Base-by-base conservation (phyloP, 495 filamentous ascomycete genomes). In the Barbatosphaeria neglecta region DNA sequence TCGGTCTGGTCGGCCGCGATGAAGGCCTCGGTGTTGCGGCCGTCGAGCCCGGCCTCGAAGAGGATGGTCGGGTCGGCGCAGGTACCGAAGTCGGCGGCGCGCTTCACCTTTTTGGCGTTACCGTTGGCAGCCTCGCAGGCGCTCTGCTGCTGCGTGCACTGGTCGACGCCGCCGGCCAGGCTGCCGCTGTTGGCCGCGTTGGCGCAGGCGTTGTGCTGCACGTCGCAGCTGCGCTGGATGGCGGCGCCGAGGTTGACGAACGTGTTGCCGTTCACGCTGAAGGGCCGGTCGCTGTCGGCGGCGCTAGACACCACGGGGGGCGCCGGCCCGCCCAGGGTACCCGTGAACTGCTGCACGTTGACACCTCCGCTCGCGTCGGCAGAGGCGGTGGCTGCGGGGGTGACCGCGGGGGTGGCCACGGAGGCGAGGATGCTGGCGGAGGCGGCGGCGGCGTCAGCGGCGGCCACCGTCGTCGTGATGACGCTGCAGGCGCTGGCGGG, bases 381-480 rank as follows among this genome's bases (percentile, higher is more conserved):
- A 16, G 49, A 35, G 16, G 53, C 50, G 24, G 35, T 9, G 20
- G 35, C 18, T 33, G 6, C 37, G 37, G 37, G 11, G 28, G 59
- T 56, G 10, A 66, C 52, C 6, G 63, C 63, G 10, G 70, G 58
- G 39, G 39, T 11, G 37, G 63, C 56, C 51, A 58, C 64, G 49
- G 67, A 55, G 18, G 78, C 69, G 11, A 76, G 54, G 11, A 75
- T 68, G 4, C 73, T 52, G 6, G 66, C 51, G 13, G 72, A 71
- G 47, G 75, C 76, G 25, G 81, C 70, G n/a, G n/a, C 51, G 13
- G 72, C 72, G 47, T 76, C 76, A 25, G 81, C 70, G 37, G 57
- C 54, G 37, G 57, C 54, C 38, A 74, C 75, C 41, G 65, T 72
- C 66, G 78, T 81, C 39, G 66, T 55, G 59, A 81, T 77, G 41